phyloP scores from a whole-genome alignment of 768 basidiomycete genomes.

The Daedaleopsis sinensis region DNA sequence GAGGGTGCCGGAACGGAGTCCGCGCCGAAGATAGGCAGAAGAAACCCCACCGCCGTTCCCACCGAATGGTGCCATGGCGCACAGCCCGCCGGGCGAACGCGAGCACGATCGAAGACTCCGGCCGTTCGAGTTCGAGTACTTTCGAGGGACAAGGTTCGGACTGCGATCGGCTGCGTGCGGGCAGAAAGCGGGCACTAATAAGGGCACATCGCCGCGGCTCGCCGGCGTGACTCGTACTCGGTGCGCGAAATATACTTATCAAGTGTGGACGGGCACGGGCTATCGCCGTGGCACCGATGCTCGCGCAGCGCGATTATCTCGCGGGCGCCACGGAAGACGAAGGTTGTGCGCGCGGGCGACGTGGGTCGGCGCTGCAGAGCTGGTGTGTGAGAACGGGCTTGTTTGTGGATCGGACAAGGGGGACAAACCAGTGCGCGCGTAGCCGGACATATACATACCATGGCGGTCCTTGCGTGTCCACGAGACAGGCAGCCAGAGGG shows the following conservation, averaged over 20 bases:
- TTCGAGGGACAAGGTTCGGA: neutral
- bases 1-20: constrained; percentile 10
- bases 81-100: neutral
- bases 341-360: neutral
- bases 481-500: neutral
- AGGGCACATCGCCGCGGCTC: neutral
- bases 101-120: neutral
- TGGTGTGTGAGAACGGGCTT: neutral
- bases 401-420: neutral
- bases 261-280: neutral
- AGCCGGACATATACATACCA: neutral
- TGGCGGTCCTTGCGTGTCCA: neutral
- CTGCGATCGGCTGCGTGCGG: constrained; percentile 1
- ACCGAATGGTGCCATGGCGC: neutral
- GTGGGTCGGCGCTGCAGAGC: neutral
- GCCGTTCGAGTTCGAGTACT: too few species aligned
- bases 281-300: neutral
- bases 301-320: neutral
- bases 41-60: constrained; percentile 9
- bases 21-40: constrained; percentile 24
- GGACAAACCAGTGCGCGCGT: neutral
- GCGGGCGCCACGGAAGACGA: neutral
- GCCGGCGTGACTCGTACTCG: neutral
- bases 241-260: too few species aligned
- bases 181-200: neutral